A percentile compares a stretch with the other conserved stretches of the same genome.
phyloP scores from a whole-genome alignment of 129 eudicot genomes.

The Lactuca sativa region DNA sequence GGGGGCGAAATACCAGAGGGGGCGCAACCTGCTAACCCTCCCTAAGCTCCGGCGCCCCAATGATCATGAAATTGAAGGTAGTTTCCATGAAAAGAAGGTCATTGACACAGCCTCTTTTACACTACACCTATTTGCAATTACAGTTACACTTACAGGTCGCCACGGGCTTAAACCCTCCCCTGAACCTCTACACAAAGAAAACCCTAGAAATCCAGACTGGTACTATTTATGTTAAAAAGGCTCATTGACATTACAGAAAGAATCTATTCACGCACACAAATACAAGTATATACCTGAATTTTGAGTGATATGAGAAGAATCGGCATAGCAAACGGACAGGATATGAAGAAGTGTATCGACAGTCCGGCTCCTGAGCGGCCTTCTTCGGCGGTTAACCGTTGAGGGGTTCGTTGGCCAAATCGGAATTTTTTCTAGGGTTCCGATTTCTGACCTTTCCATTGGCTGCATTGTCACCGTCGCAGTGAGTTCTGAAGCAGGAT shows the following conservation, averaged over 20 bases:
- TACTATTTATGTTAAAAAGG: background rate
- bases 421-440: conserved; percentile 7
- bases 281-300: conserved; percentile 16
- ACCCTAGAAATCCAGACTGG: background rate
- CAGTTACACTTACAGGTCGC: background rate
- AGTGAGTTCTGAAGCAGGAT: background rate
- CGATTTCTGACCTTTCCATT: conserved; percentile 10
- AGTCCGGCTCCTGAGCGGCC: conserved; percentile 18
- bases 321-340: background rate
- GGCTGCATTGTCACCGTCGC: conserved; percentile 4
- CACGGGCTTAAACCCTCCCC: conserved; percentile 2
- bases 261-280: background rate
- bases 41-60: background rate
- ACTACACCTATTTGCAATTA: background rate
- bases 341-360: conserved; percentile 21
- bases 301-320: conserved; percentile 4
- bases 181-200: background rate
- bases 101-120: background rate
- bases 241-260: background rate
- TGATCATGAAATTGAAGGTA: conserved; percentile 8
- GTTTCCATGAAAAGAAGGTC: background rate
- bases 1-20: no score
- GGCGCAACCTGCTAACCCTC: background rate
- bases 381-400: background rate
- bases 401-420: background rate